Conservation (phyloP, 1,284 basidiomycete genomes). For the Golubevia sp. region DNA sequence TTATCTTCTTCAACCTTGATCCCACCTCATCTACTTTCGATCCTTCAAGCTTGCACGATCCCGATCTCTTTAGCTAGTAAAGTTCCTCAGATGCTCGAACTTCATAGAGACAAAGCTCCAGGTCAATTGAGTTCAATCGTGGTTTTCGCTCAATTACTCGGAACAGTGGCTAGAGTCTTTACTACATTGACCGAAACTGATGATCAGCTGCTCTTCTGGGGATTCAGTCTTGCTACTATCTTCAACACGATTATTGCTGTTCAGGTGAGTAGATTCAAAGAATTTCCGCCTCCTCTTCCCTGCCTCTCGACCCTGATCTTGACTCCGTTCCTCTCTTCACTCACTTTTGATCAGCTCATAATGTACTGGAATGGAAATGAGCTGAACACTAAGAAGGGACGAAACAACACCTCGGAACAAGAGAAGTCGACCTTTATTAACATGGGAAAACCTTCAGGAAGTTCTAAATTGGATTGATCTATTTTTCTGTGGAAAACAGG, state of each 20-base stretch:
- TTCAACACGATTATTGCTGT: conserved; percentile 38
- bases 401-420: too few species aligned
- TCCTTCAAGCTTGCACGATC: conserved; percentile 51
- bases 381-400: background rate
- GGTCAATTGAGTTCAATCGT: conserved; percentile 57
- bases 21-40: conserved; percentile 24
- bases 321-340: background rate
- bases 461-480: too few species aligned
- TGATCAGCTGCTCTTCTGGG: conserved; percentile 53
- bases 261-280: background rate
- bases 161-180: conserved; percentile 53
- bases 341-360: conserved; percentile 34
- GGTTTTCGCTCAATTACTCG: conserved; percentile 55
- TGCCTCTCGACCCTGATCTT: too few species aligned
- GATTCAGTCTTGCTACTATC: conserved; percentile 54
- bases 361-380: conserved; percentile 47
- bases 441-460: too few species aligned
- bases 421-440: too few species aligned
- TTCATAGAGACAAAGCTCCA: conserved; percentile 43
- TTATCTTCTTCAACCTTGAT: conserved; percentile 36
- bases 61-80: conserved; percentile 56
- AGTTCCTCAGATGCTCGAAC: conserved; percentile 56
- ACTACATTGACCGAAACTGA: conserved; percentile 60
- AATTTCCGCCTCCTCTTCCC: background rate
- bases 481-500: too few species aligned